Evolutionary conservation across 768 basidiomycete genomes (phyloP).

Genomic region (Scleroderma citrinum): DNA sequence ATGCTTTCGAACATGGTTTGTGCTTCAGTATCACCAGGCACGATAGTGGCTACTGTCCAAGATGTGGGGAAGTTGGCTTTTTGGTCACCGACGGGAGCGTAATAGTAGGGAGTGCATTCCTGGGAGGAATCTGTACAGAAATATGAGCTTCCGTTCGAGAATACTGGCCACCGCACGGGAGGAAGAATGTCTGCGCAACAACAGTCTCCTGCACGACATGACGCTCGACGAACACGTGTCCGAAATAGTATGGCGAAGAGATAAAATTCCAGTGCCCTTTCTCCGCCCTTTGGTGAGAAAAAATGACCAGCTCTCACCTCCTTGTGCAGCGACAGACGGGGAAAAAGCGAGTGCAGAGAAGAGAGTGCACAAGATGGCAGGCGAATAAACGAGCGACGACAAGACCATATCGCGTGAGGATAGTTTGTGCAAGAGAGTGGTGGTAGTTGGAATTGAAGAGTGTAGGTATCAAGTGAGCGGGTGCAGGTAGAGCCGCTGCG

Average conservation of each 20-base stretch:
- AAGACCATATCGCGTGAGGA: background rate
- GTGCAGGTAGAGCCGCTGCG: no score
- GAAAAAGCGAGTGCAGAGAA: background rate
- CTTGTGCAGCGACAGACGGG: slow-evolving; percentile 11
- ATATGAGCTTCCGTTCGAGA: background rate
- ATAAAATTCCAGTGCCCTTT: slow-evolving; percentile 29
- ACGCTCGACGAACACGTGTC: background rate
- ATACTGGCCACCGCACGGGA: background rate
- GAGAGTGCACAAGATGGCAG: background rate
- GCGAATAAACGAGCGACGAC: slow-evolving; percentile 4
- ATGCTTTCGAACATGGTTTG: slow-evolving; percentile 36
- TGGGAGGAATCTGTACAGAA: slow-evolving; percentile 21
- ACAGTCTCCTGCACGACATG: no score
- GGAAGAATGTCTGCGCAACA: background rate
- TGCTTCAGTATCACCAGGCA: slow-evolving; percentile 34
- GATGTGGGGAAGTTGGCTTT: slow-evolving; percentile 34
- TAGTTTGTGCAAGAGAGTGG: background rate
- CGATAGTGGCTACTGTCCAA: slow-evolving; percentile 36
- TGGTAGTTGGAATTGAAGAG: background rate
- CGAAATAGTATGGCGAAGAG: no score
- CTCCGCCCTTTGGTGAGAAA: background rate
- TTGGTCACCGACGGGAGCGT: slow-evolving; percentile 27
- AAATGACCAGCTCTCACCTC: slow-evolving; percentile 8
- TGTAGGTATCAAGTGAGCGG: no score
- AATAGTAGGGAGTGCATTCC: slow-evolving; percentile 39